Base-by-base conservation (phyloP, 805 yeast species). In the Phaffomyces thermotolerans region DNA sequence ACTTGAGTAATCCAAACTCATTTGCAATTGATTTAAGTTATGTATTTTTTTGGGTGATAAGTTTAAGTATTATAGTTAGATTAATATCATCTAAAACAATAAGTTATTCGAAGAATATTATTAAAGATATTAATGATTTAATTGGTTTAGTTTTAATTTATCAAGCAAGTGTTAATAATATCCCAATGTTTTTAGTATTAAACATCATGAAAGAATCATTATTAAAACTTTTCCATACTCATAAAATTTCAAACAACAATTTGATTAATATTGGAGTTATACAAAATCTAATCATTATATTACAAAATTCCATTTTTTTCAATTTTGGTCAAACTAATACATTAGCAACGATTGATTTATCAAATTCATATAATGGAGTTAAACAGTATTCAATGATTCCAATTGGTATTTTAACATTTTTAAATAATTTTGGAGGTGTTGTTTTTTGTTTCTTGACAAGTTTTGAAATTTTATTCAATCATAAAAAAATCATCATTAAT, bases 281-380 rank as follows among this genome's bases (percentile, higher is more conserved):
- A 8, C 46, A 43, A 24, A 18, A 52, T 2, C 25, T 48, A 2
- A 53, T 59, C 5, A 50, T 88, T 4, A 59, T 83, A 20, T 51
- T 88, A 39, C 95, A 88, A 58, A 81, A 87, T 52, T 67, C 88
- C 35, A 66, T 89, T 0, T 93, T 91, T 59, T 93, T 86, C 66
- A 85, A 86, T 18, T 72, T 84, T 59, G 98, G 98, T 0, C 87
- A 86, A 40, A 89, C 98, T 0, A 93, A 93, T 57, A 87, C 96
- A 34, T 72, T 93, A 52, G 91, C 97, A 0, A 83, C 97, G 0
- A 80, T 93, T 20, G 97, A 91, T 55, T 70, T 93, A 22, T 78
- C 95, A 0, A 90, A 91, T 59, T 90, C 96, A 0, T 93, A 93
- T 62, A 91, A 91, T 58, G 99, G 99, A 0, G 69, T 90, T 8